Base-by-base conservation (phyloP, 2,329 filamentous ascomycete species). In the Fusarium citri region DNA sequence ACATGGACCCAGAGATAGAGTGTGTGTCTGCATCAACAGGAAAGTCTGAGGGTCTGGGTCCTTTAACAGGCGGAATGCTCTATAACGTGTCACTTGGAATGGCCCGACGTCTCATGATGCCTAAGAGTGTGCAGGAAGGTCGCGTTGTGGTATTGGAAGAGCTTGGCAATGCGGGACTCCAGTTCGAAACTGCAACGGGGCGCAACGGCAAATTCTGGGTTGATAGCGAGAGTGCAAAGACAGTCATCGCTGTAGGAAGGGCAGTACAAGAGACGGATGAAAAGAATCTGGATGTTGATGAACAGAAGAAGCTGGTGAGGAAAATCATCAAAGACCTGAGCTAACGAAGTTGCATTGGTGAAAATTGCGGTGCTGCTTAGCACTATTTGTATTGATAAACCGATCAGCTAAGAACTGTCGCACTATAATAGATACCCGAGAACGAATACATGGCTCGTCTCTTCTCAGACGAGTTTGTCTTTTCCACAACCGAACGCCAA, bases 181-280 rank as follows among this genome's bases (percentile, higher is more conserved):
- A 92, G 22, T 99, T 98, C 78, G 96, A 99, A 84, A 92, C 97
- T 64, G 95, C 95, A 1, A 92, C 97, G 11, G 96, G 96, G 20
- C 89, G 94, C 76, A 99, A 99, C 79, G 96, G 96, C 42, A 91
- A 89, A 78, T 88, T 98, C 23, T 98, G 96, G 94, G 92, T 98
- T 16, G 91, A 95, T 76, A 94, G 92, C 71, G 92, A 91, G 28
- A 91, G 85, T 66, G 82, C 91, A 40, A 91, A 87, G 81, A 90
- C 89, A 31, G 91, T 94, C 10, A 83, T 97, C 66, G 87, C 89
- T 1, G 92, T 98, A 59, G 95, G 94, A 2, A 89, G 88, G 72
- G 92, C 93, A 45, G 83, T 99, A 49, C 86, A 87, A 74, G 88
- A 93, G 77, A 91, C 91, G n/a, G 94, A 98, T 78, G 87, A 91